Evolutionary conservation across 2,329 filamentous ascomycete genomes (phyloP), one percentile per base, ranked within the genome.

Genomic region (Cordyceps farinosa): DNA sequence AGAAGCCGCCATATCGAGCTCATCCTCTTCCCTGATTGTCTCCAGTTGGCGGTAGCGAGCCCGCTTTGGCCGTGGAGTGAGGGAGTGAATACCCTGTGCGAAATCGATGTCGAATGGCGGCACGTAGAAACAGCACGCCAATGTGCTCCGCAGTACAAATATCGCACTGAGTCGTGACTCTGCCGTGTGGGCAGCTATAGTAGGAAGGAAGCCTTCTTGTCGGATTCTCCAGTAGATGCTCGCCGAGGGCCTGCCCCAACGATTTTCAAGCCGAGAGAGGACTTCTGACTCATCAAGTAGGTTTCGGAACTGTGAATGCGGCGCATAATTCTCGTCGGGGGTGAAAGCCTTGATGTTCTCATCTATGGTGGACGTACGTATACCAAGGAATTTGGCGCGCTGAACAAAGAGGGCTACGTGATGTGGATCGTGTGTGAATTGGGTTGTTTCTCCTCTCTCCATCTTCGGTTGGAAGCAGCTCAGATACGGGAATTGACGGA

Each of bases 181-280:
- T 38, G 4, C 32, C 5, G 2, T 29, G 9, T 40, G 5, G 30
- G 32, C 2, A 0, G 17, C 57, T 59, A 30, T 73, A 75, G 63
- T 76, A 71, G 74, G 50, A n/a, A 40, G 52, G 8, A 64, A 60
- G 30, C 32, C 32, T 51, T 45, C 6, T 34, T 17, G 52, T 29
- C 40, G 27, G 36, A 54, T 51, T 15, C 17, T 47, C 58, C 13
- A 10, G 48, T 50, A 52, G 29, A 44, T 54, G 34, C 36, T 45
- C 17, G 27, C 44, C 17, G 36, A 29, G 7, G 45, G 54, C n/a
- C 9, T 62, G 38, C 50, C 10, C 52, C 17, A 51, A 6, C 48
- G 38, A 45, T 27, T 58, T 29, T 22, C 13, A 32, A 59, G 22
- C 13, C 27, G 36, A 11, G 32, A n/a, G 10, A 60, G 17, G 2